Percentiles rank a stretch among this genome's conserved stretches.
Conservation (phyloP, 352 stramenopile genomes). For the Salisapilia sapeloensis region DNA sequence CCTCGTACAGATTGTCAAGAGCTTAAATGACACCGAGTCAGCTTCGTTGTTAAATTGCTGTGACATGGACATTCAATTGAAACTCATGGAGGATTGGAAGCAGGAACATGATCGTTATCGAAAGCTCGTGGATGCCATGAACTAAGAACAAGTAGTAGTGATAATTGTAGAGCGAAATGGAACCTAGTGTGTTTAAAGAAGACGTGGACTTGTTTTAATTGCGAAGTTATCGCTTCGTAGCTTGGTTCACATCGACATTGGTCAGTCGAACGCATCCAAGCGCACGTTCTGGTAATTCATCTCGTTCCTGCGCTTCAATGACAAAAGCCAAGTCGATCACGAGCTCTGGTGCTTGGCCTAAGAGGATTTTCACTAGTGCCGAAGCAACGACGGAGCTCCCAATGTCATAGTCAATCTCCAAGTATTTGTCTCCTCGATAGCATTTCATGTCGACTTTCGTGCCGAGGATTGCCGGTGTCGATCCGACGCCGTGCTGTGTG, state of each 20-base stretch:
- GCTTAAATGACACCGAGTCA: no score
- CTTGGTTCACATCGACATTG: constrained; percentile 38
- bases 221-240: no score
- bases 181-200: no score
- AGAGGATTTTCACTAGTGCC: constrained; percentile 47
- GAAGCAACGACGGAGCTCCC: constrained; percentile 52
- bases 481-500: constrained; percentile 74
- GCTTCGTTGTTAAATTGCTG: no score
- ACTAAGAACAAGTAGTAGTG: no score
- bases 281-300: constrained; percentile 63
- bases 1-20: constrained; percentile 37
- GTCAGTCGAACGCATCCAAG: constrained; percentile 51
- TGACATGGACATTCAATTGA: no score
- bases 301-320: constrained; percentile 43
- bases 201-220: no score
- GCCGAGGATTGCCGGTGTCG: constrained; percentile 79
- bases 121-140: no score
- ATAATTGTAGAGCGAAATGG: no score
- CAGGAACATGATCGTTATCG: no score
- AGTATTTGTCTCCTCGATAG: constrained; percentile 37
- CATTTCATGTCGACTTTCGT: constrained; percentile 81
- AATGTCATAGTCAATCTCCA: constrained; percentile 73
- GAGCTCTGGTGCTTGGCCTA: constrained; percentile 43
- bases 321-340: constrained; percentile 76
- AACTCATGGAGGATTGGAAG: no score